Conservation (phyloP, 345 rosid species). For the Conringia planisiliqua region DNA sequence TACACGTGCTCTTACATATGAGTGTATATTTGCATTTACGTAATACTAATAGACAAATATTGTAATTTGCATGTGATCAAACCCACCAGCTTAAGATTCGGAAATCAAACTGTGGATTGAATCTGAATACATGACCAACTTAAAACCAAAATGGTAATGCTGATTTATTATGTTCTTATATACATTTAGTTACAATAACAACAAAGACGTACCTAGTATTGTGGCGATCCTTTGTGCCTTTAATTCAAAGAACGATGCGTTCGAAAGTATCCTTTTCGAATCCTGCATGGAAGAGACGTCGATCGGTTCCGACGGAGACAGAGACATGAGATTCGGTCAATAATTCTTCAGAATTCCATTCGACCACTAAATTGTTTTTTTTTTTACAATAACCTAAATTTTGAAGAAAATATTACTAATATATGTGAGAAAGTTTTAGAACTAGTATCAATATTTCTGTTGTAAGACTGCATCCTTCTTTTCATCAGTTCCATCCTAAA, state of each 20-base stretch:
- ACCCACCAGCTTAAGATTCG: constrained; percentile 32
- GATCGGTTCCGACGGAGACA: not conserved
- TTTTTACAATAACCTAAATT: not conserved
- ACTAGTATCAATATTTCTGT: not conserved
- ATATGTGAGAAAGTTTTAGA: not conserved
- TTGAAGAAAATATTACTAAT: not conserved
- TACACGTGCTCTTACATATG: constrained; percentile 19
- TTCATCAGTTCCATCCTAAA: not conserved
- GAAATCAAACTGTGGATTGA: constrained; percentile 13
- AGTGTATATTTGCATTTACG: constrained; percentile 2
- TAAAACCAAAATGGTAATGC: not conserved
- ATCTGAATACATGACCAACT: constrained; percentile 20
- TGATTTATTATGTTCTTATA: not conserved
- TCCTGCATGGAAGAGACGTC: not conserved
- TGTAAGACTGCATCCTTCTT: not conserved
- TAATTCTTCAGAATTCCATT: not conserved
- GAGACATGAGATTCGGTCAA: not conserved
- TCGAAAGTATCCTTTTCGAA: not conserved
- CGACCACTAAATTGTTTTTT: too few species aligned
- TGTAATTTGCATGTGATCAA: constrained; percentile 30
- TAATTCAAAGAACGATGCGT: not conserved
- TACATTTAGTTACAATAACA: not conserved
- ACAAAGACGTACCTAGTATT: not conserved
- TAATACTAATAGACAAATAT: constrained; percentile 4
- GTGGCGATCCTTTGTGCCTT: not conserved